A percentile compares a stretch with the other conserved stretches of the same genome.
Evolutionary conservation across 805 yeast species (phyloP).

Genomic region (Candida railenensis): DNA sequence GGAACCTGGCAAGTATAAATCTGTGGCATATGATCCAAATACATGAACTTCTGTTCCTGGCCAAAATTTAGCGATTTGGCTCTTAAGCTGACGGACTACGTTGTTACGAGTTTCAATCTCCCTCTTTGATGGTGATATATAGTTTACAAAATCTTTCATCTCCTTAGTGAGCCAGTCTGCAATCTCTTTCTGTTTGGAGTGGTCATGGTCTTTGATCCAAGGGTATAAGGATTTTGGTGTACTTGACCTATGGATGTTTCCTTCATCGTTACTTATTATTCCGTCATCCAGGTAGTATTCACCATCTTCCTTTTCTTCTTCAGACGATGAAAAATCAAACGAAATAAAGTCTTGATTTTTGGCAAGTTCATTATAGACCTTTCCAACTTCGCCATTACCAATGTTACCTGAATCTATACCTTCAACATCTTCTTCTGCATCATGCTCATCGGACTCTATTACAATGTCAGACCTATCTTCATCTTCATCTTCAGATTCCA

Average conservation of each 20-base stretch:
- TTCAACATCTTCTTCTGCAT: conserved; percentile 8
- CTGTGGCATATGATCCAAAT: conserved; percentile 94
- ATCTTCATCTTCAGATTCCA: conserved; percentile 25
- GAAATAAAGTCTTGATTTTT: conserved; percentile 55
- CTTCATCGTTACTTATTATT: conserved; percentile 36
- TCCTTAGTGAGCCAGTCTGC: conserved; percentile 87
- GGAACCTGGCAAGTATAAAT: conserved; percentile 88
- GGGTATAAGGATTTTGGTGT: conserved; percentile 48
- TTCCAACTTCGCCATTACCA: conserved; percentile 5
- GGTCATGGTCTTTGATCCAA: conserved; percentile 79
- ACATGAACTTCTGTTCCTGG: conserved; percentile 76
- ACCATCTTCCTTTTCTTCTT: conserved; percentile 26
- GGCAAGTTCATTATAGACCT: conserved; percentile 33
- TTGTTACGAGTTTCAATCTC: conserved; percentile 69
- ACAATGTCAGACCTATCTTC: conserved; percentile 17
- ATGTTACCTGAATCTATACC: conserved; percentile 7
- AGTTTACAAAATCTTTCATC: conserved; percentile 78
- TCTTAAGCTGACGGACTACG: conserved; percentile 60
- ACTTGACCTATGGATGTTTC: conserved; percentile 18
- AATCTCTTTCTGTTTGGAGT: conserved; percentile 70
- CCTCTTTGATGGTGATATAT: conserved; percentile 77
- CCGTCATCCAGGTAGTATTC: conserved; percentile 31
- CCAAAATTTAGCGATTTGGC: conserved; percentile 60
- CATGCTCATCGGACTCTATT: conserved; percentile 21
- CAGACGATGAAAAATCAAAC: conserved; percentile 51